Evolutionary conservation across 2,329 filamentous ascomycete species (phyloP).

Genomic region (Trichoderma aggressivum): DNA sequence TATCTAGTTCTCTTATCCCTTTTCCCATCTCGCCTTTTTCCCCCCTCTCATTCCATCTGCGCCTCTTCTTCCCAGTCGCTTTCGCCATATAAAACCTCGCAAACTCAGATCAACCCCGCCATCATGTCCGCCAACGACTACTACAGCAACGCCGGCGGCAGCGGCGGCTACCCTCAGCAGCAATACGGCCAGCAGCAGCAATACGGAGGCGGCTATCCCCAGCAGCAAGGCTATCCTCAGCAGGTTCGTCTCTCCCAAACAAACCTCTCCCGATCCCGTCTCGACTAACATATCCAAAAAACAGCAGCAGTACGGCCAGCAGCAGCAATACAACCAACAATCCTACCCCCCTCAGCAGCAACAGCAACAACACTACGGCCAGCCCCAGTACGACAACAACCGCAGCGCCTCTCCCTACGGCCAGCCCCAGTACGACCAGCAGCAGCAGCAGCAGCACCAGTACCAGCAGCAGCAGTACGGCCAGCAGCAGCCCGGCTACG

Average conservation of each 20-base stretch:
- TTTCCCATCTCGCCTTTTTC: neutral
- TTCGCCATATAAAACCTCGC: neutral
- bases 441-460: conserved; percentile 14
- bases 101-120: neutral
- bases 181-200: conserved; percentile 25
- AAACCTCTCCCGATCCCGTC: neutral
- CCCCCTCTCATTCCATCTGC: too few relatives aligned
- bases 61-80: neutral
- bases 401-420: conserved; percentile 20
- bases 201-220: conserved; percentile 24
- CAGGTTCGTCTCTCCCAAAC: conserved; percentile 26
- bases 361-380: conserved; percentile 25
- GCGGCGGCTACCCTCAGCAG: conserved; percentile 25
- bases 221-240: conserved; percentile 9
- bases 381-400: conserved; percentile 21
- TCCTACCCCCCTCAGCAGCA: neutral
- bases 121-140: conserved; percentile 39
- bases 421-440: conserved; percentile 23
- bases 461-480: conserved; percentile 22
- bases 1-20: neutral
- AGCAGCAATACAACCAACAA: conserved; percentile 22
- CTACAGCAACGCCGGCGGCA: conserved; percentile 32
- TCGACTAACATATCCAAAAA: neutral
- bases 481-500: conserved; percentile 23
- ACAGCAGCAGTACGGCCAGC: neutral